These are phyloP conservation scores for Orychophragmus violaceus DNA, from an alignment of 345 rosid genomes.

Conservation along the genomic window DNA sequence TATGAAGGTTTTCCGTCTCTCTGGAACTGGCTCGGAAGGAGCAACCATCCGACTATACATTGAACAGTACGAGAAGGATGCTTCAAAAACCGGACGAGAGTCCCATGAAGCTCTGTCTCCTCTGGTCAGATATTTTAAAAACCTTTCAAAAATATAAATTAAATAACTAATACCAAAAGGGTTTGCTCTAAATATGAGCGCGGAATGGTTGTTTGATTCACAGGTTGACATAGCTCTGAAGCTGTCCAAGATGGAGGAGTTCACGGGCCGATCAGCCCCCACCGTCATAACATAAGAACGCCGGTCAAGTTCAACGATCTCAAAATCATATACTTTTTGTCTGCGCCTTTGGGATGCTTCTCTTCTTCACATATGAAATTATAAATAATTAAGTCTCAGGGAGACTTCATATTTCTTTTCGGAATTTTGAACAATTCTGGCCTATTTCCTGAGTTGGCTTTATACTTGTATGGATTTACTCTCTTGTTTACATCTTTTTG, in stretches of 20 bases:
- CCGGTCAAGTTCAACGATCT: conserved; percentile 1
- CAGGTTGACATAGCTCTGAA: conserved; percentile 97
- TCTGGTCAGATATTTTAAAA: conserved; percentile 44
- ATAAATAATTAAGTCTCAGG: conserved; percentile 21
- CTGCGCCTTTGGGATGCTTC: not conserved
- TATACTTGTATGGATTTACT: conserved; percentile 5
- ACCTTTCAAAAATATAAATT: not conserved
- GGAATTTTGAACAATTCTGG: not conserved
- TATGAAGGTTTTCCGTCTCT: conserved; percentile 86
- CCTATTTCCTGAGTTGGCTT: conserved; percentile 8
- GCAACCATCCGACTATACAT: conserved; percentile 96
- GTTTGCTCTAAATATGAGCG: not conserved
- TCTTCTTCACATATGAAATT: conserved; percentile 12
- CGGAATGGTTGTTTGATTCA: conserved; percentile 1
- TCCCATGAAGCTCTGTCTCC: conserved; percentile 90
- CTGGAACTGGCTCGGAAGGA: conserved; percentile 99
- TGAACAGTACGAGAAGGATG: conserved; percentile 94
- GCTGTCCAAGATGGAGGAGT: conserved; percentile 87
- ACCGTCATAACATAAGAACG: conserved; percentile 75
- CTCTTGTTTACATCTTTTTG: not conserved
- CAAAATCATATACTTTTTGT: not conserved
- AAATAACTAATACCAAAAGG: not conserved
- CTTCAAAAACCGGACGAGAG: conserved; percentile 81
- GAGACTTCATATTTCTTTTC: conserved; percentile 1
- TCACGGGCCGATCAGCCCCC: conserved; percentile 90